Base-by-base conservation (phyloP, 768 basidiomycete genomes). In the Rhizopogon vinicolor region DNA sequence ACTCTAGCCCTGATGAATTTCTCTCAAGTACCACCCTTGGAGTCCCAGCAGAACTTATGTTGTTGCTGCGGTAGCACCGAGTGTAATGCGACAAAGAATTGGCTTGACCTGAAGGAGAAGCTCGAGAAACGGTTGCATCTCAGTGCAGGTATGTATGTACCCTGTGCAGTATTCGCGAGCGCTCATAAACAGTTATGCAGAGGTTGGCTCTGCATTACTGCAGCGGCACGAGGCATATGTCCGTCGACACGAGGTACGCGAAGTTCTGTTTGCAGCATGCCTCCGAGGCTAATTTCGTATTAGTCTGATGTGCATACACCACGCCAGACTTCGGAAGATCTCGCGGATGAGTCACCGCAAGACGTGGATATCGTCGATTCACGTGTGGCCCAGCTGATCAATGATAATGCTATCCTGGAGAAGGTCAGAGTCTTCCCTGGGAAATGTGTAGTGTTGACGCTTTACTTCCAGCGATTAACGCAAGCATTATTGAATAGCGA, bases 161-260 rank as follows among this genome's bases (percentile, higher is more conserved):
- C 39, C 44, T 33, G 57, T n/a, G 51, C 53, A 19, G 37, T 49
- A 25, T 44, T 22, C 25, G n/a, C 41, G 29, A 35, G 28, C n/a
- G 35, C 29, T 37, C 44, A 39, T 40, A 58, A 51, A 62, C 39
- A 33, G 54, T 22, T 8, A 44, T 55, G 28, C 60, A 93, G 93
- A 95, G 78, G 87, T 96, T 29, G 93, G 93, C 12, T 91, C 93
- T 69, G 93, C 94, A 4, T 72, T 97, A 45, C 70, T 97, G 46
- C 85, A 89, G 64, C 77, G 87, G 57, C 92, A 95, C 66, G 93
- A 95, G 72, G 89, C 88, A 3, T 91, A 91, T 69, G 84, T 92
- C 29, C 82, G 86, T 46, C 79, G 79, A 63, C 82, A 85, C 54
- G 84, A 89, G 80, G 85, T 83, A 60, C 44, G 78, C 70, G 35